A percentile compares a stretch with the other conserved stretches of the same genome.
These are phyloP conservation scores for Takakia lepidozioides DNA, from an alignment of 225 moss, liverwort and hornwort genomes.

Conservation along the genomic window DNA sequence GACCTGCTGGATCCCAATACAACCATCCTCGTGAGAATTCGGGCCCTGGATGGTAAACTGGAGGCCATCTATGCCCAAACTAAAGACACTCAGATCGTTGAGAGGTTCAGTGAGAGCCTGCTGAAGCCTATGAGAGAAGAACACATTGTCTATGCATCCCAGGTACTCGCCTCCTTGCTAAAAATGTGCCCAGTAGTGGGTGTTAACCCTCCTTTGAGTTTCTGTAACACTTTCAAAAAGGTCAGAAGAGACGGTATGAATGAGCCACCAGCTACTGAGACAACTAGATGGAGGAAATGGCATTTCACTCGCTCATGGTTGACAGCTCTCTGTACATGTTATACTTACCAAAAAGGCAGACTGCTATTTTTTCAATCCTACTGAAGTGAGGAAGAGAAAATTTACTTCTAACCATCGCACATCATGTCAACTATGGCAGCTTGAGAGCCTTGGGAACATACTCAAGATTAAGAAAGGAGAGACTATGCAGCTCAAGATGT, in stretches of 20 bases:
- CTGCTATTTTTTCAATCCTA: no score
- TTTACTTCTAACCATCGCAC: not conserved
- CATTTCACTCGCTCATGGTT: not conserved
- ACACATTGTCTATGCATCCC: constrained; percentile 26
- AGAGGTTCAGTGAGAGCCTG: constrained; percentile 21
- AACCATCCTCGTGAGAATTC: constrained; percentile 25
- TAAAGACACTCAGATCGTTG: constrained; percentile 30
- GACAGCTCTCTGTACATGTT: no score
- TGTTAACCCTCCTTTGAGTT: not conserved
- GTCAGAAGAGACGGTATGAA: no score
- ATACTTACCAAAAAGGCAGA: no score
- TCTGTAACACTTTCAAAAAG: not conserved
- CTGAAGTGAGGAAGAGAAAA: no score
- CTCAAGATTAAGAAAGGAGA: constrained; percentile 18
- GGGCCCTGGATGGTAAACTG: constrained; percentile 22
- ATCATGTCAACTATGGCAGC: constrained; percentile 9
- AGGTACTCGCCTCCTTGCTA: constrained; percentile 11
- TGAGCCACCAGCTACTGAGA: no score
- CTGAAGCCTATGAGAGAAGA: constrained; percentile 54
- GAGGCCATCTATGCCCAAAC: constrained; percentile 13
- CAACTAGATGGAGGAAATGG: not conserved
- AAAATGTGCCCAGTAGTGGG: not conserved
- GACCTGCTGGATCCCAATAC: constrained; percentile 44
- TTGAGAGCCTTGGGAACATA: constrained; percentile 26
- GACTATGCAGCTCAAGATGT: constrained; percentile 25